Base-by-base conservation (phyloP, 2,329 filamentous ascomycete genomes). In the Chrysoporthe cubensis region DNA sequence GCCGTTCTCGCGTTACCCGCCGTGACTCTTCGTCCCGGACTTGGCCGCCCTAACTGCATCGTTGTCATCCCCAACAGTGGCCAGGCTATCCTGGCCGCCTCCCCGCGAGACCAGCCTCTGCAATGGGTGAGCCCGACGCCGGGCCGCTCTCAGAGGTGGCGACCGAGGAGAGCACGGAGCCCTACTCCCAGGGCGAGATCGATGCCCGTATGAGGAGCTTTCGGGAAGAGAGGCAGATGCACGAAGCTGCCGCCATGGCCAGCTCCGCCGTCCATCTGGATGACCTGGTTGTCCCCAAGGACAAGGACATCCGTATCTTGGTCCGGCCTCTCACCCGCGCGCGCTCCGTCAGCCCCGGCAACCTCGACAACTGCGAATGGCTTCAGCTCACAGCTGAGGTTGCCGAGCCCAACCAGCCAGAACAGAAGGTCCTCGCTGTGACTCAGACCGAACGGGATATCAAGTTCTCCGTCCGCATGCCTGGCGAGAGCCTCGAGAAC, bases 381-480 rank as follows among this genome's bases (percentile, higher is more conserved):
- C 77, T 88, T 18, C 84, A 83, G 18, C 78, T 88, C 63, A 84
- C 83, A 66, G 83, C 85, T 69, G 85, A 87, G 74, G 81, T 84
- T 48, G 80, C 84, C 48, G 82, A 83, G 21, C 75, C 83, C 52
- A 81, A 84, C 66, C 79, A 83, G 74, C 81, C 84, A n/a, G 80
- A 82, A 70, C 83, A 87, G 75, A 85, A 83, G 73, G 86, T 88
- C 60, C 76, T 88, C 37, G 86, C 86, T 46, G 86, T 88, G 73
- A 87, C 85, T 71, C 86, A 88, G 78, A 88, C 86, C 5, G 80
- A 82, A 69, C 83, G 83, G 73, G 85, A 88, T 75, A 87, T 87
- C 80, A 88, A 87, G 70, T 88, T 88, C 73, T 84, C 84, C 50
- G 84, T 88, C 69, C 80, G 82, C 62, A 85, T 88, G 66, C 86